phyloP scores from a whole-genome alignment of 2,329 filamentous ascomycete species.

The Pseudogymnoascus sp. region DNA sequence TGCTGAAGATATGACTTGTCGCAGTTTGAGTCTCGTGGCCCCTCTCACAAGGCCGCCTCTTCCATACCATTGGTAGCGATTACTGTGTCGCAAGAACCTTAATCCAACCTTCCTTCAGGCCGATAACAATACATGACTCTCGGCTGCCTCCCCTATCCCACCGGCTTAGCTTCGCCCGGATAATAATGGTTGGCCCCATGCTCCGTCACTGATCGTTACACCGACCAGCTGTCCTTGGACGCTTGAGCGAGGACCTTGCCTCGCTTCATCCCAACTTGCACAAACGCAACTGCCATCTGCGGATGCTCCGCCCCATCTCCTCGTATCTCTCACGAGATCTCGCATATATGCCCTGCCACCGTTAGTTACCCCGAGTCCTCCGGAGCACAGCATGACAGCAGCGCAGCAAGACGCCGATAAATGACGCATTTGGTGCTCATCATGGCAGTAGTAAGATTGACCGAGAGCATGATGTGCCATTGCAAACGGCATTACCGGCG shows the following conservation, averaged over 20 bases:
- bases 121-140: not conserved
- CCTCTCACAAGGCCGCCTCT: not conserved
- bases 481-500: not conserved
- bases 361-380: not conserved
- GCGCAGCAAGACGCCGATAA: not conserved
- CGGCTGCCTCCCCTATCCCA: not conserved
- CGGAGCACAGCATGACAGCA: not conserved
- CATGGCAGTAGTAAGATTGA: not conserved
- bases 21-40: constrained; percentile 2
- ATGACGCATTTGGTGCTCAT: not conserved
- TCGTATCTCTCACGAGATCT: not conserved
- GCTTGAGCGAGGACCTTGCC: not conserved
- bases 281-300: not conserved
- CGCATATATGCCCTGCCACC: not conserved
- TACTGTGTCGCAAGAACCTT: not conserved
- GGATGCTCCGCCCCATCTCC: not conserved
- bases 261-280: not conserved
- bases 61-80: not conserved
- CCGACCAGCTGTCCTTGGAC: not conserved
- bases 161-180: not conserved
- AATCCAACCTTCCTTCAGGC: constrained; percentile 8
- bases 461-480: not conserved
- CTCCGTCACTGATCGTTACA: not conserved
- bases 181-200: not conserved
- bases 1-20: not conserved